Percentiles rank a stretch among this genome's conserved stretches.
Evolutionary conservation across 805 yeast genomes (phyloP).

Genomic region (Kodamaea neixiangensis): DNA sequence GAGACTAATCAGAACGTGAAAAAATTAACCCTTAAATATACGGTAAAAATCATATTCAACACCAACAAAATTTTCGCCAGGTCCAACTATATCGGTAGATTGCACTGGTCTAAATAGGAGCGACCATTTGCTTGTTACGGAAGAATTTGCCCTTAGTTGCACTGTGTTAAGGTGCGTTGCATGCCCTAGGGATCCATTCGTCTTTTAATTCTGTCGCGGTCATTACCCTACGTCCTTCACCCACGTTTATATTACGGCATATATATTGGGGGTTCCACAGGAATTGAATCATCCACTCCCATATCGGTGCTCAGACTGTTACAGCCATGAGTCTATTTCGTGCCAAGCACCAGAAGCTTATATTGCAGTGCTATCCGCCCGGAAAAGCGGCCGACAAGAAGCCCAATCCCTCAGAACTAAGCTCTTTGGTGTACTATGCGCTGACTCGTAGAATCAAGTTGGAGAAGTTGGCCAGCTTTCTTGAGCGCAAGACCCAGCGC

Average conservation of each 20-base stretch:
- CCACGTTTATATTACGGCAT: not conserved
- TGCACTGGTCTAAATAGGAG: not conserved
- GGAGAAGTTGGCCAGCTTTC: constrained; percentile 77
- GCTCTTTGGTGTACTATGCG: constrained; percentile 86
- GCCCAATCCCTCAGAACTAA: constrained; percentile 89
- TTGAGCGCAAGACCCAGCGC: constrained; percentile 58
- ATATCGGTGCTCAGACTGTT: not conserved
- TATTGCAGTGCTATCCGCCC: constrained; percentile 90
- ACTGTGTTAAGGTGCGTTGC: not conserved
- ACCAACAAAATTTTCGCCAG: constrained; percentile 1
- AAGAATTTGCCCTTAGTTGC: not conserved
- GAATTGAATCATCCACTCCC: too few species aligned
- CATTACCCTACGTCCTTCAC: not conserved
- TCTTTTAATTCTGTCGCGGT: not conserved
- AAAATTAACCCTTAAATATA: constrained; percentile 1
- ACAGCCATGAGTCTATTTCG: constrained; percentile 38
- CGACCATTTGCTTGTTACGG: not conserved
- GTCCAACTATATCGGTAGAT: not conserved
- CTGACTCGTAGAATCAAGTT: constrained; percentile 85
- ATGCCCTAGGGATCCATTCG: not conserved
- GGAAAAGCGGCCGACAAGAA: constrained; percentile 85
- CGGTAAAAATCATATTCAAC: constrained; percentile 3
- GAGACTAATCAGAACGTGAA: constrained; percentile 1
- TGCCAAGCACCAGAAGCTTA: constrained; percentile 88
- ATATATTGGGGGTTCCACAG: too few species aligned